Evolutionary conservation across 805 yeast species (phyloP), one percentile per base, ranked within the genome.

Genomic region (Zygosaccharomyces kombuchaensis): DNA sequence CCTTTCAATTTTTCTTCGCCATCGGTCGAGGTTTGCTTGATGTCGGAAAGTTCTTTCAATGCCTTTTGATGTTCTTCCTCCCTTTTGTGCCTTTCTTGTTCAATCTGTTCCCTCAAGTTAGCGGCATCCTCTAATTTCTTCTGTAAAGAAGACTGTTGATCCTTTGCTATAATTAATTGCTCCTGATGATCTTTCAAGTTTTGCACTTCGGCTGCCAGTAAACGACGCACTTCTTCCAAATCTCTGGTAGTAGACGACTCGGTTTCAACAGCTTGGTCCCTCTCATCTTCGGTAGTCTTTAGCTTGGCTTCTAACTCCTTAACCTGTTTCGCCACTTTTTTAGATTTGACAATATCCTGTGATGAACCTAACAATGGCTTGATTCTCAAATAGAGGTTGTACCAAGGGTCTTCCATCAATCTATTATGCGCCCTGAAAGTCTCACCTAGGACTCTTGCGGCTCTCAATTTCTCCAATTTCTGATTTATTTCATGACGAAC

Each of bases 361-460:
- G 82, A 76, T 36, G 82, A 86, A 48, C 72, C 79, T 10, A 89
- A 66, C 34, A 89, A 62, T 1, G 98, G 98, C 54, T 84, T 87
- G 54, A 91, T 69, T 44, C 78, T 77, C 16, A 80, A 70, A 48
- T 81, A 80, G 36, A 93, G 69, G 41, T 75, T 77, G 66, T 86
- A 85, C 99, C 99, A 93, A 14, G 85, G 84, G 59, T 81, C 81
- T 9, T 71, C 61, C 37, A 70, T 65, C 9, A 81, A 59, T 9
- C 69, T 66, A 47, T 75, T 72, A 47, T 82, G 79, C 0, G 72
- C 64, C 27, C 68, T 63, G 55, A 93, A 75, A 34, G 86, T 83
- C 44, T 72, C 71, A 43, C 83, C 79, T 34, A 93, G 66, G 1
- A 84, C 70, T 47, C 80, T 80, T 1, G 93, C 78, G 0, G 96